Conservation (phyloP, 345 rosid genomes). For the Microthlaspi erraticum region DNA sequence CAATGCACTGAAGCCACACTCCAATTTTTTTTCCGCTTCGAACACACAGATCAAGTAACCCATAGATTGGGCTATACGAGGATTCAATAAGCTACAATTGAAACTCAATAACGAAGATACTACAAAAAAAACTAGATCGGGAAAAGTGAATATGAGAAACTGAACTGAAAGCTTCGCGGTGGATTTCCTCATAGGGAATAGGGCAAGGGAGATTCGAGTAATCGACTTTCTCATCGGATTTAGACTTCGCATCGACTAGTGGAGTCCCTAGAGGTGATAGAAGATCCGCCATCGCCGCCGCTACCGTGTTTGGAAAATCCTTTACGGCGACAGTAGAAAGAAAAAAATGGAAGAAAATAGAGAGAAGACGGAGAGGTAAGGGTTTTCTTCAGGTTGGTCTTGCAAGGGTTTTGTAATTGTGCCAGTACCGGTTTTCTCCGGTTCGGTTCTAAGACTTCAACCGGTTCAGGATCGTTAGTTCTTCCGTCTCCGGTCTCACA, state of each 20-base stretch:
- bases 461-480: conserved; percentile 27
- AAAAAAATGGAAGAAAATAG: background rate
- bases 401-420: conserved; percentile 40
- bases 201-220: conserved; percentile 87
- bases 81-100: background rate
- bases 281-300: conserved; percentile 62
- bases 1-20: conserved; percentile 23
- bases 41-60: conserved; percentile 20
- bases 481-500: conserved; percentile 20
- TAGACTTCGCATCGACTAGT: conserved; percentile 43
- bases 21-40: background rate
- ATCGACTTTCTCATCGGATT: conserved; percentile 63
- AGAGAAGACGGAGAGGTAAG: conserved; percentile 5
- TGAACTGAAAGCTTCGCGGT: conserved; percentile 89
- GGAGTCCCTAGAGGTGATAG: conserved; percentile 49
- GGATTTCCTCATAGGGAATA: conserved; percentile 87
- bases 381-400: conserved; percentile 33
- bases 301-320: conserved; percentile 8
- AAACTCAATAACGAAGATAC: background rate
- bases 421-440: conserved; percentile 22
- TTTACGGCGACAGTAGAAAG: conserved; percentile 38
- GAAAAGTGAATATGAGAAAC: conserved; percentile 30
- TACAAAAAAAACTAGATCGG: conserved; percentile 7
- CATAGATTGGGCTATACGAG: background rate
- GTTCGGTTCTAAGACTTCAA: conserved; percentile 10